Base-by-base conservation (phyloP, 306 rosid species). In the Rosa rugosa region DNA sequence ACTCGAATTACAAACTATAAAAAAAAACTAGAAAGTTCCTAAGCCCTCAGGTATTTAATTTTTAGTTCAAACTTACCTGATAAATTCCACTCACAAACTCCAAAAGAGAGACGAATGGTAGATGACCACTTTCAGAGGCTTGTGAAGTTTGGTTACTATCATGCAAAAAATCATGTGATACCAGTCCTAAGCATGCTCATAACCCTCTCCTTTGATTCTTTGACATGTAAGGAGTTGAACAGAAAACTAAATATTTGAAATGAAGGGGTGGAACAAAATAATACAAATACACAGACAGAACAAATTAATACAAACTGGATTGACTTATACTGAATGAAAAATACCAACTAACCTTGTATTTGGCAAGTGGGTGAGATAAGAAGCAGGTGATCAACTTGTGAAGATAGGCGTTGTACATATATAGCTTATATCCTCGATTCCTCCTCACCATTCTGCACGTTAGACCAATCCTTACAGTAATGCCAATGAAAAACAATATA, bases 11-110 rank as follows among this genome's bases (percentile, higher is more conserved):
- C 11, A 20, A 20, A 51, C 6, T 18, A 9, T 54, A 13, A 3
- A 73, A 38, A 3, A 73, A 38, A 54, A 36, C 4, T 54, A 62
- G 4, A 4, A 71, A 72, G 76, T 44, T 54, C 64, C 47, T 20
- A 27, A 6, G 25, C 12, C 62, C 5, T 54, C 25, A 54, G 62
- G 62, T 53, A 54, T 7, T 7, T 16, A 50, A 50, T 71, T 73
- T 73, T 71, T 66, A 14, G 79, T 47, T 70, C 78, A 78, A 81
- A 83, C 86, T 75, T 74, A 92, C 99, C 99, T 86, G 95, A 86
- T 95, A 95, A 80, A 95, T 85, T 77, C 93, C 90, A 53, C 98
- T 91, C 74, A 95, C 99, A 75, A 95, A 95, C 84, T 95, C 95
- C 89, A 95, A 79, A 72, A 95, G 91, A 78, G 98, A 95, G 76